Conservation (phyloP, 169 alveolate genomes). For the Besnoitia besnoiti region DNA sequence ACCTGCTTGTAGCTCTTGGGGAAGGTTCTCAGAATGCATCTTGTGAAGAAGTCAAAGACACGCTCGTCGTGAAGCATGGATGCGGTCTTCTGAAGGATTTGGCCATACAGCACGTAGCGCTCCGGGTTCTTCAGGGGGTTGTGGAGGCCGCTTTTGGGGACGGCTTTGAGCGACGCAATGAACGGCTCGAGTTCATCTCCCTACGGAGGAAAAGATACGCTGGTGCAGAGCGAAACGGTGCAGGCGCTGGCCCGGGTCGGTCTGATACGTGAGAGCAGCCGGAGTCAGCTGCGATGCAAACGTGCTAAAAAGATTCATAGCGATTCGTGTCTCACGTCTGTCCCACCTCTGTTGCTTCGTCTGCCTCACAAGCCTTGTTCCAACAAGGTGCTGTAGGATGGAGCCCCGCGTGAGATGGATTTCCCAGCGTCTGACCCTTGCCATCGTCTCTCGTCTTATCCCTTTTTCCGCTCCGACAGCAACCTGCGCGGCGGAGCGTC, state of each 20-base stretch:
- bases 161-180: conserved; percentile 48
- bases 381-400: too few relatives aligned
- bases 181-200: conserved; percentile 70
- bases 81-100: conserved; percentile 78
- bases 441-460: too few relatives aligned
- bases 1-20: conserved; percentile 79
- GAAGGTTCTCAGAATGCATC: conserved; percentile 77
- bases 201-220: conserved; percentile 21
- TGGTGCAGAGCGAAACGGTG: neutral
- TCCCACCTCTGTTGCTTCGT: too few relatives aligned
- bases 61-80: conserved; percentile 75
- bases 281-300: neutral
- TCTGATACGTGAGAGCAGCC: neutral
- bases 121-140: conserved; percentile 85
- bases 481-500: too few relatives aligned
- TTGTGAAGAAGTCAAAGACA: conserved; percentile 77
- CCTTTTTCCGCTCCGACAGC: too few relatives aligned
- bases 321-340: too few relatives aligned
- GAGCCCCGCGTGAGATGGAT: too few relatives aligned
- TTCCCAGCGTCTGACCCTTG: too few relatives aligned
- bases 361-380: too few relatives aligned
- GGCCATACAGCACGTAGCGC: conserved; percentile 80
- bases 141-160: conserved; percentile 85
- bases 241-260: neutral
- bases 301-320: neutral